Conservation (phyloP, 2,329 filamentous ascomycete genomes). For the Nemania sp. region DNA sequence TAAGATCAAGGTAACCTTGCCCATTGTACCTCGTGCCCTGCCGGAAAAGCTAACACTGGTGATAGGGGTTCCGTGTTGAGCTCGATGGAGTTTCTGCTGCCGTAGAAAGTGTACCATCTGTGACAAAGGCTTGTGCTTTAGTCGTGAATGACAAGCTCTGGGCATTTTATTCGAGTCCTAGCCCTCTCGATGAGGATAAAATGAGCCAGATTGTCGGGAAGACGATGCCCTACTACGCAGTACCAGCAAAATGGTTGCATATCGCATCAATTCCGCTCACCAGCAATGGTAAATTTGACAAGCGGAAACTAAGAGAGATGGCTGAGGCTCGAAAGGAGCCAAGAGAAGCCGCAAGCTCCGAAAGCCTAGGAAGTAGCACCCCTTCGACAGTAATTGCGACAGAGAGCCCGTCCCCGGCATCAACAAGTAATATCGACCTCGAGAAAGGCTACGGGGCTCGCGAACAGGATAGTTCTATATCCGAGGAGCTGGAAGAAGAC, state of each 20-base stretch:
- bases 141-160: conserved; percentile 62
- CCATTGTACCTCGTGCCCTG: conserved; percentile 1
- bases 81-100: conserved; percentile 68
- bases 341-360: conserved; percentile 31
- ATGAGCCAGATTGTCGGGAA: conserved; percentile 57
- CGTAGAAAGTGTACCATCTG: conserved; percentile 59
- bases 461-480: conserved; percentile 40
- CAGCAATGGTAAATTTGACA: conserved; percentile 68
- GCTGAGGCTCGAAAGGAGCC: conserved; percentile 43
- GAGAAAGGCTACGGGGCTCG: conserved; percentile 47
- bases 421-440: conserved; percentile 26
- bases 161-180: conserved; percentile 60
- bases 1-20: conserved; percentile 64
- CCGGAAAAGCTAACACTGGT: conserved; percentile 20
- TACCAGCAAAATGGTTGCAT: conserved; percentile 60
- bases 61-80: conserved; percentile 68
- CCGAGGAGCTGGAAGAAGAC: conserved; percentile 30
- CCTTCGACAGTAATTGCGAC: conserved; percentile 21
- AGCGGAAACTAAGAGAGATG: conserved; percentile 57
- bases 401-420: conserved; percentile 13
- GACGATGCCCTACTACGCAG: conserved; percentile 66
- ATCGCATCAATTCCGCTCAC: conserved; percentile 62
- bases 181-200: conserved; percentile 51
- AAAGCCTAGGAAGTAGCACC: conserved; percentile 38
- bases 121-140: conserved; percentile 62